A percentile compares a stretch with the other conserved stretches of the same genome.
phyloP scores from a whole-genome alignment of 495 filamentous ascomycete genomes.

The Rhizodiscina lignyota region DNA sequence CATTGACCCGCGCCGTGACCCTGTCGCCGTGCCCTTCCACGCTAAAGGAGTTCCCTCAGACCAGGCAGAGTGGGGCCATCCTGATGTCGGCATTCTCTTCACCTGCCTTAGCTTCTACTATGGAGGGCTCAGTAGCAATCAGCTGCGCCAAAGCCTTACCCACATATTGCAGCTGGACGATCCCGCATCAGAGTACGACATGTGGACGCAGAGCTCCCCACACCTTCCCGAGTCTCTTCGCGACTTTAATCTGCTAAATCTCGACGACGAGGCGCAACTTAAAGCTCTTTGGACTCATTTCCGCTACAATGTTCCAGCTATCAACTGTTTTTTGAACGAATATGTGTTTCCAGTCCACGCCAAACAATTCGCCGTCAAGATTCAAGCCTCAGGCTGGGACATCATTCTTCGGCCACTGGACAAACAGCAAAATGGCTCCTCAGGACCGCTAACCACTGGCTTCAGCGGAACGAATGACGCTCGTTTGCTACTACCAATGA shows the following conservation, averaged over 20 bases:
- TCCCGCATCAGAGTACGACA: slow-evolving; percentile 30
- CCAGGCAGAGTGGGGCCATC: slow-evolving; percentile 35
- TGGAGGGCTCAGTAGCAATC: slow-evolving; percentile 21
- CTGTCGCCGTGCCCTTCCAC: slow-evolving; percentile 30
- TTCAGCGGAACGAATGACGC: slow-evolving; percentile 41
- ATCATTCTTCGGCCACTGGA: slow-evolving; percentile 20
- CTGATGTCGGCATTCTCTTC: slow-evolving; percentile 36
- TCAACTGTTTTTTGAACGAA: slow-evolving; percentile 36
- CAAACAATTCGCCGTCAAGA: slow-evolving; percentile 33
- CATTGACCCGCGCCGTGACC: slow-evolving; percentile 21
- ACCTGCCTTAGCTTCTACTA: slow-evolving; percentile 38
- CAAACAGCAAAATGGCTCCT: slow-evolving; percentile 1
- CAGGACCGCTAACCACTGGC: slow-evolving; percentile 24
- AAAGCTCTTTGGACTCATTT: slow-evolving; percentile 24
- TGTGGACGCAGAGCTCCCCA: slow-evolving; percentile 20
- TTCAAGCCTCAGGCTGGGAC: slow-evolving; percentile 38
- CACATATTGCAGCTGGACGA: slow-evolving; percentile 33
- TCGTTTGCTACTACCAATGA: slow-evolving; percentile 30
- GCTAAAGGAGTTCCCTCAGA: slow-evolving; percentile 31
- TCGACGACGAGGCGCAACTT: slow-evolving; percentile 30
- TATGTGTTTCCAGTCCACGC: slow-evolving; percentile 37
- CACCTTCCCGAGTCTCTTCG: slow-evolving; percentile 24
- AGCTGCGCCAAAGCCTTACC: slow-evolving; percentile 25
- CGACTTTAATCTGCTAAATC: slow-evolving; percentile 32
- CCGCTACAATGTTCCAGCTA: slow-evolving; percentile 19